These are phyloP conservation scores for Phytopythium ostracodes DNA, from an alignment of 352 stramenopile species.

Conservation along the genomic window DNA sequence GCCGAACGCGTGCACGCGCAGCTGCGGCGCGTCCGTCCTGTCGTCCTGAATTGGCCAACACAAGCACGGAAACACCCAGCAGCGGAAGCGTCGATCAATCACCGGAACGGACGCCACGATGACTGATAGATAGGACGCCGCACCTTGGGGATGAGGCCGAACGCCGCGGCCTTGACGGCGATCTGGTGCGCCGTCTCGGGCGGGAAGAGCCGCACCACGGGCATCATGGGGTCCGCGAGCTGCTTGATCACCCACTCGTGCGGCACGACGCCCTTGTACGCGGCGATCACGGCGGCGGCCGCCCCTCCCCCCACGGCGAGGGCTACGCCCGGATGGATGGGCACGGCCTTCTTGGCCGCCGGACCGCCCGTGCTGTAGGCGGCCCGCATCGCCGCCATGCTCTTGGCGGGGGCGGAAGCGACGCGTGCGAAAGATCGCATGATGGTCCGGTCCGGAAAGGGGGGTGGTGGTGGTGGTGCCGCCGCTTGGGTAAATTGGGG, in stretches of 20 bases:
- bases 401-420: background rate
- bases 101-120: constrained; percentile 4
- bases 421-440: constrained; percentile 7
- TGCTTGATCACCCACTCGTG: constrained; percentile 74
- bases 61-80: background rate
- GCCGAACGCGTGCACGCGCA: constrained; percentile 52
- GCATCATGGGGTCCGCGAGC: constrained; percentile 76
- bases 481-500: background rate
- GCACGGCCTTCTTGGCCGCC: constrained; percentile 6
- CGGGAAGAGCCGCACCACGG: constrained; percentile 74
- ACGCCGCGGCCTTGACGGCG: constrained; percentile 71
- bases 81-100: background rate
- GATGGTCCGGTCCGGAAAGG: background rate
- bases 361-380: constrained; percentile 13
- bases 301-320: constrained; percentile 44
- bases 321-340: constrained; percentile 24
- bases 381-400: constrained; percentile 4
- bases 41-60: constrained; percentile 24
- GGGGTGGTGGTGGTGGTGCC: background rate
- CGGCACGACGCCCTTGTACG: constrained; percentile 61
- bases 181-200: constrained; percentile 84
- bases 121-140: background rate
- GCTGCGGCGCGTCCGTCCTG: constrained; percentile 40
- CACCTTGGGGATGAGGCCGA: constrained; percentile 71
- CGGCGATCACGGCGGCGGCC: constrained; percentile 47